Evolutionary conservation across 2,329 filamentous ascomycete species (phyloP).

Genomic region (Colletotrichum sp.): DNA sequence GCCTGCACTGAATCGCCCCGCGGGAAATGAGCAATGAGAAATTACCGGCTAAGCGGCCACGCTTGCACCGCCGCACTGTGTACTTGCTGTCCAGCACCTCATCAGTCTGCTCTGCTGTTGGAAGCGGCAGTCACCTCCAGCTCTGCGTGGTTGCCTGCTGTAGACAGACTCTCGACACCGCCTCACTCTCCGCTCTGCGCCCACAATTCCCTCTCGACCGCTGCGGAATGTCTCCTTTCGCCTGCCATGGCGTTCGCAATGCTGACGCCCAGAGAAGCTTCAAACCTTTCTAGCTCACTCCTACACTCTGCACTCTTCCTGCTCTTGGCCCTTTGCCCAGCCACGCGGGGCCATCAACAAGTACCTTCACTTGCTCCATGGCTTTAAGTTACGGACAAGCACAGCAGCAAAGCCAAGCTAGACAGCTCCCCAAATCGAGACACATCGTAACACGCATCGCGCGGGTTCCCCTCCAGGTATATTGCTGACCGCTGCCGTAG

Average conservation of each 20-base stretch:
- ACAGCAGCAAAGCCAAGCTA: neutral
- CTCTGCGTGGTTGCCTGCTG: neutral
- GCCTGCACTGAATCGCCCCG: conserved; percentile 18
- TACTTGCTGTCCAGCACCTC: neutral
- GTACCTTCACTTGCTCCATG: neutral
- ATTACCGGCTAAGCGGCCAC: conserved; percentile 13
- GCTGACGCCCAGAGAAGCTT: neutral
- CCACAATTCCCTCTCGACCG: neutral
- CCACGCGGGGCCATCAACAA: neutral
- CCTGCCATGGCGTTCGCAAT: neutral
- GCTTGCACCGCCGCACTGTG: neutral
- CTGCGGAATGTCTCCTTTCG: neutral
- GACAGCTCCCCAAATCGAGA: neutral
- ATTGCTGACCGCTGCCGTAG: neutral
- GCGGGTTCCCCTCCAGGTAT: neutral
- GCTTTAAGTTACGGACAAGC: neutral
- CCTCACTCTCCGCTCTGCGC: neutral
- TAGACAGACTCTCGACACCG: neutral
- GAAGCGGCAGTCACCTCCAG: neutral
- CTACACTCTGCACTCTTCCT: neutral
- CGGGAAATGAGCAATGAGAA: conserved; percentile 19
- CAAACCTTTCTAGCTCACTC: neutral
- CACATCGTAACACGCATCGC: neutral
- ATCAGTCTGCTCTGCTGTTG: neutral
- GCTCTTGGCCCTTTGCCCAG: neutral